Conservation (phyloP, 768 basidiomycete species). For the Kwoniella europaea region DNA sequence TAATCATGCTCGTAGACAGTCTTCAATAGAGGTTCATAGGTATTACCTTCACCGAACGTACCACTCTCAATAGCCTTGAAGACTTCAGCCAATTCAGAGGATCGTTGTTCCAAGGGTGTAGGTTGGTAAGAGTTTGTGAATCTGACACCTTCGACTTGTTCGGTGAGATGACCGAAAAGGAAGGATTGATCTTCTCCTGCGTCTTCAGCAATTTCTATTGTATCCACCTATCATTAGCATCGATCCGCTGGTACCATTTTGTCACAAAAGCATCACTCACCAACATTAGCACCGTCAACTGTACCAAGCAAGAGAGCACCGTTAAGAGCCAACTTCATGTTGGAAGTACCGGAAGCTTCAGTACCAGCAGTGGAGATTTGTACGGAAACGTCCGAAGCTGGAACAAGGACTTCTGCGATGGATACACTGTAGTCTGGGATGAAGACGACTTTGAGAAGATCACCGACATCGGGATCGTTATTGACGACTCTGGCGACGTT, state of each 20-base stretch:
- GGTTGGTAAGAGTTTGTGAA: constrained; percentile 85
- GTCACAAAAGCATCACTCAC: constrained; percentile 20
- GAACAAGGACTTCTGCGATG: constrained; percentile 59
- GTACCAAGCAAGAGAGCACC: constrained; percentile 88
- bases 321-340: constrained; percentile 75
- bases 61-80: constrained; percentile 76
- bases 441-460: constrained; percentile 88
- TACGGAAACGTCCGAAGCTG: constrained; percentile 89
- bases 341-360: constrained; percentile 64
- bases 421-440: constrained; percentile 81
- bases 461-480: constrained; percentile 78
- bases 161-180: constrained; percentile 62
- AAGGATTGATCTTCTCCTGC: constrained; percentile 91
- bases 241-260: too few relatives aligned
- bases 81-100: constrained; percentile 76
- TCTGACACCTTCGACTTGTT: constrained; percentile 78
- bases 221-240: too few relatives aligned
- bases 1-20: constrained; percentile 52
- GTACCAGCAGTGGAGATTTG: constrained; percentile 98
- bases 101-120: constrained; percentile 78
- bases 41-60: constrained; percentile 70
- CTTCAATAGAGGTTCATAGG: constrained; percentile 74
- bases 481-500: constrained; percentile 81
- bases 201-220: constrained; percentile 89
- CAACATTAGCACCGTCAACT: constrained; percentile 73